Percentiles rank a stretch among this genome's conserved stretches.
These are phyloP conservation scores for Daedaleopsis nitida DNA, from an alignment of 768 basidiomycete species.

Conservation along the genomic window DNA sequence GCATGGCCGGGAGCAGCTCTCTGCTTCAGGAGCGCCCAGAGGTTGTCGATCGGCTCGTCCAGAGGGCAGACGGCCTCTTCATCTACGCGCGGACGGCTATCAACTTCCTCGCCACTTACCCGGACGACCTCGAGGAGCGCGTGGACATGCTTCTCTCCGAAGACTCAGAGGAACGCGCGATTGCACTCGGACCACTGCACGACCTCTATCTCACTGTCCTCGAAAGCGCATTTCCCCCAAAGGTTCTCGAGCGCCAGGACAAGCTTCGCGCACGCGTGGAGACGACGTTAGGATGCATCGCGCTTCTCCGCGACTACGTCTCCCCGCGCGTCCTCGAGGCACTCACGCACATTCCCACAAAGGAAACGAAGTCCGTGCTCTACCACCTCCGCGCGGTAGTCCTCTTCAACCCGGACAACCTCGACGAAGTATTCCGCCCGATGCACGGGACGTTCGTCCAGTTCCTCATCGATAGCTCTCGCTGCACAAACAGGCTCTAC, in stretches of 20 bases:
- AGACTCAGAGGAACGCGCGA: background rate
- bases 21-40: background rate
- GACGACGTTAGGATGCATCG: background rate
- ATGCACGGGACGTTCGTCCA: constrained; percentile 4
- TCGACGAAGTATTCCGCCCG: background rate
- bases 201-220: constrained; percentile 4
- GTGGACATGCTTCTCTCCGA: background rate
- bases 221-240: background rate
- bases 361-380: background rate
- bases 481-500: background rate
- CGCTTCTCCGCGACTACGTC: constrained; percentile 1
- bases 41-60: background rate
- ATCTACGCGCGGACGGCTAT: background rate
- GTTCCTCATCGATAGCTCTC: constrained; percentile 4
- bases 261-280: background rate
- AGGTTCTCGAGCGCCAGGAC: too few relatives aligned
- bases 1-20: background rate
- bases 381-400: background rate
- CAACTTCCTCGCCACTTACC: background rate
- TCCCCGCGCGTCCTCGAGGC: background rate
- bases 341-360: background rate
- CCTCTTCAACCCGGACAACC: background rate
- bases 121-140: background rate
- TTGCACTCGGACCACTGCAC: background rate
- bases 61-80: background rate